A percentile compares a stretch with the other conserved stretches of the same genome.
These are phyloP conservation scores for Aspergillus hancockii DNA, from an alignment of 495 filamentous ascomycete genomes.

Conservation along the genomic window DNA sequence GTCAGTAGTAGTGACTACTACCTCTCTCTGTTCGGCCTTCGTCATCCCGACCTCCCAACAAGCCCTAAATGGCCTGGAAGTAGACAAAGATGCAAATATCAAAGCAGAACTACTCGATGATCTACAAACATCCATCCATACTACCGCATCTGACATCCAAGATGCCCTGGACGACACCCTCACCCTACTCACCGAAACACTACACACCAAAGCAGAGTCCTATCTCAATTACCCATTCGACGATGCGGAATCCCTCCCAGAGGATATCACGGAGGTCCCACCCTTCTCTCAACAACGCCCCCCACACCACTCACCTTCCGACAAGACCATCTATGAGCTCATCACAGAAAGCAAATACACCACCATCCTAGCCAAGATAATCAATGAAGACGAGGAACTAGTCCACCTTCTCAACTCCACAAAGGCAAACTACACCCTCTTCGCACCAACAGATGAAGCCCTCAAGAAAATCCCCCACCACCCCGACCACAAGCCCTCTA, in stretches of 20 bases:
- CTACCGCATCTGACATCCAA: background rate
- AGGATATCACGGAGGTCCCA: constrained; percentile 1
- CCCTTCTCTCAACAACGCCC: background rate
- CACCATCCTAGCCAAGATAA: constrained; percentile 68
- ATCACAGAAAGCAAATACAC: constrained; percentile 74
- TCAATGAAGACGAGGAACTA: constrained; percentile 70
- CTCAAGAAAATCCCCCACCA: constrained; percentile 63
- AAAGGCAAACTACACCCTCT: constrained; percentile 70
- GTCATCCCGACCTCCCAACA: background rate
- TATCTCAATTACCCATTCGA: background rate
- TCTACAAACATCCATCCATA: background rate
- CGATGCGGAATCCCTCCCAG: background rate
- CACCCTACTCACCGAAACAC: background rate
- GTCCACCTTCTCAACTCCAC: constrained; percentile 70
- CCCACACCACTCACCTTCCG: constrained; percentile 36
- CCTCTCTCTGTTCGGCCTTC: background rate
- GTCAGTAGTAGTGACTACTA: background rate
- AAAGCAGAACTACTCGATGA: background rate
- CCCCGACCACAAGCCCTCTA: constrained; percentile 38
- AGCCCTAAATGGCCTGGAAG: background rate
- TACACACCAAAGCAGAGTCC: background rate
- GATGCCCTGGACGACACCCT: background rate
- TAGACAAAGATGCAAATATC: background rate
- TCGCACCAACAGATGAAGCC: constrained; percentile 75
- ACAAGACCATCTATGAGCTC: constrained; percentile 75